Evolutionary conservation across 1,284 basidiomycete genomes (phyloP), one percentile per base, ranked within the genome.

Genomic region (Microbotryum scabiosae): DNA sequence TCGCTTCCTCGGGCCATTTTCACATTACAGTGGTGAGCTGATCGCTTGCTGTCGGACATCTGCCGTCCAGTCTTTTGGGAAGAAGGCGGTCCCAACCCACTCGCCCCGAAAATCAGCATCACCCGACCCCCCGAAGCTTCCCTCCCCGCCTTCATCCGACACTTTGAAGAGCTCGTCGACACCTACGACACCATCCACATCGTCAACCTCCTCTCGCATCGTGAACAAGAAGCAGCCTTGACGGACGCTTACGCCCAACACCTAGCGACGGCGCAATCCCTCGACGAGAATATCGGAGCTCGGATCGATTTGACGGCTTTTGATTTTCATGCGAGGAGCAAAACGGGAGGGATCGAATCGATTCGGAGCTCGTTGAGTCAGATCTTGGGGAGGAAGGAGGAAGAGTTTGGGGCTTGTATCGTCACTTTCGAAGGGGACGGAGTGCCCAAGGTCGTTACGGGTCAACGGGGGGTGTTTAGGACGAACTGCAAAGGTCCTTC

Each of bases 71-170:
- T 97, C 61, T 98, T 97, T 73, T 98, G 94, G 94, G 92, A 97
- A 74, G 94, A 98, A 74, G 91, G 94, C 75, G 90, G 90, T 28
- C 74, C 90, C 49, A 87, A 90, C 30, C 65, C 5, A 86, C 96
- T 71, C 55, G 62, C 57, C 23, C 90, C 93, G 65, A 82, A 84
- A 51, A 90, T 96, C 43, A 90, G 93, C 73, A 88, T 96, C 61
- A 94, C 88, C 5, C 84, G 94, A n/a, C 91, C 96, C 0, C 85
- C 90, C 67, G 75, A 78, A 55, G 90, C 92, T 5, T 93, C 92
- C 0, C 91, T 97, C 70, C 91, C 91, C 5, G 94, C 94, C 0
- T 97, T 97, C 72, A 90, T 96, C 69, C 85, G 89, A 51, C 94
- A 98, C 75, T 90, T 97, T 66, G 80, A 85, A 25, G 85, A 90